Conservation (phyloP, 2,329 filamentous ascomycete genomes). For the Sclerotinia nivalis region DNA sequence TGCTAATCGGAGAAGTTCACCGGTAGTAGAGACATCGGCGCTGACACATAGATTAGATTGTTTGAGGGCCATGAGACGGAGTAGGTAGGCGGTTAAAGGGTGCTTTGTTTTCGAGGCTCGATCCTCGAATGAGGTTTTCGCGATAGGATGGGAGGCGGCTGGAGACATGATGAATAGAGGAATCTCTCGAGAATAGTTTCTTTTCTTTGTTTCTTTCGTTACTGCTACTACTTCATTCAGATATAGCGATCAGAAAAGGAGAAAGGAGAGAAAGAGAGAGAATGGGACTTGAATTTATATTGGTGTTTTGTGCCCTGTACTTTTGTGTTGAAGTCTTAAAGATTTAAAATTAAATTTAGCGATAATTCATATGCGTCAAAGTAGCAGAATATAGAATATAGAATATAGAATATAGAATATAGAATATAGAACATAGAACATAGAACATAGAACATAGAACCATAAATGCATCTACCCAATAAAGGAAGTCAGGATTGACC, state of each 20-base stretch:
- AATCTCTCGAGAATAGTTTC: not conserved
- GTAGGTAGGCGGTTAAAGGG: conserved; percentile 60
- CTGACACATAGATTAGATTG: conserved; percentile 66
- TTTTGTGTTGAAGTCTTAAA: conserved; percentile 14
- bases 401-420: not conserved
- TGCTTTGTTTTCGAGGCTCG: conserved; percentile 47
- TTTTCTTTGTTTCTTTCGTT: not conserved
- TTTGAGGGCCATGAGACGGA: conserved; percentile 66
- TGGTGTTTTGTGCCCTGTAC: not conserved
- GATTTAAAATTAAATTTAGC: conserved; percentile 18
- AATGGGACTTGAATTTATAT: conserved; percentile 3
- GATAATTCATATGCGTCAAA: conserved; percentile 13
- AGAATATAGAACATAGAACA: too few relatives aligned
- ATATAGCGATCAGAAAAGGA: not conserved
- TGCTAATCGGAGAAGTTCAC: conserved; percentile 61
- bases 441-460: too few relatives aligned
- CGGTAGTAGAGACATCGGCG: conserved; percentile 62
- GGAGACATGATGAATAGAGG: conserved; percentile 29
- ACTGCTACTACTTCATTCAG: conserved; percentile 4
- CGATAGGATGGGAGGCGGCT: conserved; percentile 29
- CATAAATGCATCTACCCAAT: not conserved
- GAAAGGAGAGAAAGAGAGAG: not conserved
- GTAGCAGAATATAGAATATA: not conserved
- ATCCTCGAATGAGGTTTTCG: conserved; percentile 33
- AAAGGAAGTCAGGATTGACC: not conserved